phyloP scores from a whole-genome alignment of 768 basidiomycete genomes.

The Suillus discolor region DNA sequence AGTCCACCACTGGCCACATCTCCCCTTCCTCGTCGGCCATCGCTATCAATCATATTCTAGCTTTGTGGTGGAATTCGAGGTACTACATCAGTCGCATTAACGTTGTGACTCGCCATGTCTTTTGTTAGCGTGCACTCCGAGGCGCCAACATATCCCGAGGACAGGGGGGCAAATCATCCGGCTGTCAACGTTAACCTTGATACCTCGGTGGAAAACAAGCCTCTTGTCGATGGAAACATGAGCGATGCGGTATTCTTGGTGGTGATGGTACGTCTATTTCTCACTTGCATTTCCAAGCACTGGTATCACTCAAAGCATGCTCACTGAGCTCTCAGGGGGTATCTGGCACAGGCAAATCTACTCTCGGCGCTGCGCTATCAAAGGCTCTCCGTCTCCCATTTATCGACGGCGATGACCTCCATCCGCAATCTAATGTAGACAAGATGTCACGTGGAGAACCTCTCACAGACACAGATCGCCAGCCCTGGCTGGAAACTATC shows the following conservation, averaged over 20 bases:
- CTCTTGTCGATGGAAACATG: conserved; percentile 5
- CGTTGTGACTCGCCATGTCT: conserved; percentile 1
- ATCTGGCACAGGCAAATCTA: conserved; percentile 74
- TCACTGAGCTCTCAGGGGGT: conserved; percentile 55
- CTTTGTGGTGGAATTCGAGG: neutral
- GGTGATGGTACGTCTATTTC: conserved; percentile 48
- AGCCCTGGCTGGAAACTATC: conserved; percentile 83
- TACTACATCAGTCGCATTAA: neutral
- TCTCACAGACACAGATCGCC: conserved; percentile 79
- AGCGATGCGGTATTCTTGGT: conserved; percentile 40
- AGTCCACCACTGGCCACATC: neutral
- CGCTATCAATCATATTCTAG: neutral
- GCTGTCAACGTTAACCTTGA: neutral
- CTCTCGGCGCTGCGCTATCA: conserved; percentile 68
- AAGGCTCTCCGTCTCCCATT: conserved; percentile 67
- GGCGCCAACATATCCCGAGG: neutral
- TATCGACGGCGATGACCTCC: conserved; percentile 89
- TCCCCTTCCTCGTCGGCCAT: neutral
- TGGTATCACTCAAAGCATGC: neutral
- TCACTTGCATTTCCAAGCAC: neutral
- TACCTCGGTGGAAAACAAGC: neutral
- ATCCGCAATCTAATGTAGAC: conserved; percentile 77
- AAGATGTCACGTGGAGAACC: conserved; percentile 86
- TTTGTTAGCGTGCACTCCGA: neutral
- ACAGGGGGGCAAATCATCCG: neutral